Base-by-base conservation (phyloP, 768 basidiomycete genomes). In the Ephemerocybe angulata region DNA sequence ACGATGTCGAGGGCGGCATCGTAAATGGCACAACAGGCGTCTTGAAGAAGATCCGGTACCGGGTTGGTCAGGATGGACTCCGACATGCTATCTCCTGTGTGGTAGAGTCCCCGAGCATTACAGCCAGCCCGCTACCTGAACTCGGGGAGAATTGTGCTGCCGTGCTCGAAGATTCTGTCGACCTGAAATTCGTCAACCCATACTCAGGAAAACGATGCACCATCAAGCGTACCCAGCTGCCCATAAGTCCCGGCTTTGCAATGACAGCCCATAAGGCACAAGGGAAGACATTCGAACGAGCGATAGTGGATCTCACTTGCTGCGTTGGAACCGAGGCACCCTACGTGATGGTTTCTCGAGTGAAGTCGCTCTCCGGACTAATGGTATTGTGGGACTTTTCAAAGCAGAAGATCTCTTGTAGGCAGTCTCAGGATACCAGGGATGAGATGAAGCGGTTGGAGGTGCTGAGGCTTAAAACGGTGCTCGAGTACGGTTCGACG, bases 301-400 rank as follows among this genome's bases (percentile, higher is more conserved):
- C 62, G 0, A 64, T 74, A 17, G 56, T 76, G 2, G 73, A 77
- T 53, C 21, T 76, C 0, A 29, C 63, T 19, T 53, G 51, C 13
- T 73, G 68, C 30, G 35, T 44, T 7, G 70, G 71, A 0, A 66
- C 65, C 0, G 71, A 76, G 58, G 44, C 68, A 0, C 69, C 74
- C 0, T 78, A 78, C 57, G 74, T 77, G 2, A 77, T 77, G 74
- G 31, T 72, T 0, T 81, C 77, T 3, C 55, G 67, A 0, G 70
- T 63, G 0, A 67, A 53, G 2, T 63, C 58, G 0, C 53, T 77
- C 0, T 33, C 66, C 2, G 70, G 71, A 0, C 31, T 76, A 4
- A 33, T 68, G 0, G 67, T 76, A 3, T 52, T 75, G 0, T 51
- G 74, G 2, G 4, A n/a, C 13, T 50, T 50, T 15, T 7, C 3